A percentile compares a stretch with the other conserved stretches of the same genome.
These are phyloP conservation scores for Colletotrichum sp. DNA, from an alignment of 2,329 filamentous ascomycete species.

Conservation along the genomic window DNA sequence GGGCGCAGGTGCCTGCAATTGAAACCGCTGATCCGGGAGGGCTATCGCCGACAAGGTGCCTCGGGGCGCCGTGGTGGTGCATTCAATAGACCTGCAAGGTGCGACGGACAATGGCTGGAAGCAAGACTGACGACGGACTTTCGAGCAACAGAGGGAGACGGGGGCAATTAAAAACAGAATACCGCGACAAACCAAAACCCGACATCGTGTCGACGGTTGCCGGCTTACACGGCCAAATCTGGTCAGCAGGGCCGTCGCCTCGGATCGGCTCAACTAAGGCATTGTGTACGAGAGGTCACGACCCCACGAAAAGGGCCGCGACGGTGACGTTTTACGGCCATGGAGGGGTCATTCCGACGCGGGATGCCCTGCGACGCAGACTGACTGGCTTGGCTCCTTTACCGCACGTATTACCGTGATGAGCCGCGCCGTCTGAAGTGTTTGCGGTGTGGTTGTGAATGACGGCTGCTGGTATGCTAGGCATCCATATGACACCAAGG, in stretches of 20 bases:
- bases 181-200: neutral
- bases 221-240: neutral
- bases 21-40: neutral
- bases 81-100: neutral
- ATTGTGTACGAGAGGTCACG: constrained; percentile 15
- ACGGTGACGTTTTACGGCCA: constrained; percentile 1
- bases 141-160: neutral
- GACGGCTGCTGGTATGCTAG: neutral
- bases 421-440: neutral
- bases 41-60: neutral
- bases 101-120: neutral
- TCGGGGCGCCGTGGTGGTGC: neutral
- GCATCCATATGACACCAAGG: constrained; percentile 5
- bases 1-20: neutral
- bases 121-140: neutral
- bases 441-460: neutral
- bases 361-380: neutral
- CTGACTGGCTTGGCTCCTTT: neutral
- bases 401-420: neutral
- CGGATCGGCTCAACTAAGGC: constrained; percentile 6
- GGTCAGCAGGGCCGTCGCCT: constrained; percentile 13
- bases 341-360: constrained; percentile 14
- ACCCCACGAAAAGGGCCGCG: constrained; percentile 9
- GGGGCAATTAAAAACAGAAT: neutral
- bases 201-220: neutral